phyloP scores from a whole-genome alignment of 2,329 filamentous ascomycete genomes.

The Alternaria arborescens region DNA sequence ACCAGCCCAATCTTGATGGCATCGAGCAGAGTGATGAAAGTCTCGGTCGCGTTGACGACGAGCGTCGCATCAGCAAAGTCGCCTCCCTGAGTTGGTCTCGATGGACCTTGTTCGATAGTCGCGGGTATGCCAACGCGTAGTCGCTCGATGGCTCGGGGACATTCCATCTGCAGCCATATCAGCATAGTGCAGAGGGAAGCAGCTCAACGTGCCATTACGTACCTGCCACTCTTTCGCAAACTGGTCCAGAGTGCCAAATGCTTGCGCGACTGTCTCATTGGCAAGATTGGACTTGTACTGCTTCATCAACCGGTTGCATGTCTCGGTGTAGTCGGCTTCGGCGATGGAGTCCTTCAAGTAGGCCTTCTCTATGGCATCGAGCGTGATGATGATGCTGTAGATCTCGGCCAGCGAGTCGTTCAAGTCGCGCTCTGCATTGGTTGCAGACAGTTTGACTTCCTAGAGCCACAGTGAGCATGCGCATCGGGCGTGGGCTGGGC shows the following conservation, averaged over 20 bases:
- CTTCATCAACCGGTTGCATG: slow-evolving; percentile 90
- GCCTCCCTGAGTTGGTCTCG: slow-evolving; percentile 50
- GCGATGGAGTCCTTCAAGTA: slow-evolving; percentile 95
- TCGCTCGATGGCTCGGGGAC: slow-evolving; percentile 90
- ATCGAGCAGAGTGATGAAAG: slow-evolving; percentile 98
- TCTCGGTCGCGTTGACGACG: slow-evolving; percentile 91
- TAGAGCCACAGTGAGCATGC: slow-evolving; percentile 51
- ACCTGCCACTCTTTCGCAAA: slow-evolving; percentile 95
- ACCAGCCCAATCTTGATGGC: slow-evolving; percentile 90
- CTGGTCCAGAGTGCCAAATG: slow-evolving; percentile 86
- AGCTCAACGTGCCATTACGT: slow-evolving; percentile 49
- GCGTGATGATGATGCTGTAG: slow-evolving; percentile 95
- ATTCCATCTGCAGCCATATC: slow-evolving; percentile 74
- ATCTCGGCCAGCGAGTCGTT: slow-evolving; percentile 97
- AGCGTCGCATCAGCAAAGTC: slow-evolving; percentile 65
- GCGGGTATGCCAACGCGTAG: slow-evolving; percentile 92
- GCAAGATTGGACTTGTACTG: slow-evolving; percentile 96
- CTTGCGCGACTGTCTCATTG: slow-evolving; percentile 87
- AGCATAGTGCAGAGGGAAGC: slow-evolving; percentile 14
- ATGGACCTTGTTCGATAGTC: slow-evolving; percentile 70
- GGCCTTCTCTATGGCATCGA: slow-evolving; percentile 95
- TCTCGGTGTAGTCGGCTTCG: slow-evolving; percentile 93
- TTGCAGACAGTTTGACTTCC: slow-evolving; percentile 93
- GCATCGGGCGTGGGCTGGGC: background rate
- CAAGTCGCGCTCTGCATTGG: slow-evolving; percentile 86